Conservation (phyloP, 306 rosid genomes). For the Inga oerstediana region DNA sequence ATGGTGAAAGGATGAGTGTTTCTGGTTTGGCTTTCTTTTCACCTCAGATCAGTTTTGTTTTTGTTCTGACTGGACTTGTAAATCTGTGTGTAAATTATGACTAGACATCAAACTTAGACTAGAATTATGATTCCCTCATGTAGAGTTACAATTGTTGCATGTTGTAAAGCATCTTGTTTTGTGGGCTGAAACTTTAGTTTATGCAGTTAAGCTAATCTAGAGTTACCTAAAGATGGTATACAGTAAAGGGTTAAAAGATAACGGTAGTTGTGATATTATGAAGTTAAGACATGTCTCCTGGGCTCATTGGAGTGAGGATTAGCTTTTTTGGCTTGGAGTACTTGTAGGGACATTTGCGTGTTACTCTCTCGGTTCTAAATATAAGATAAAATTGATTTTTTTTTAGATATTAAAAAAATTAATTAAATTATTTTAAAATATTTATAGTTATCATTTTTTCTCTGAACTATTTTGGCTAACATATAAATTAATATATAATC, state of each 20-base stretch:
- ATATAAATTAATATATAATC: too few relatives aligned
- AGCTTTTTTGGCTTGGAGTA: too few relatives aligned
- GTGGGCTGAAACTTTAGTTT: neutral
- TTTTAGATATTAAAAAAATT: too few relatives aligned
- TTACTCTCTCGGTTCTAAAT: too few relatives aligned
- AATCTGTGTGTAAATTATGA: conserved; percentile 16
- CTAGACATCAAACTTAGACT: neutral
- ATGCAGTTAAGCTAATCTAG: neutral
- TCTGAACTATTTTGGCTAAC: too few relatives aligned
- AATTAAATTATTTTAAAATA: too few relatives aligned
- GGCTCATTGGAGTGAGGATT: too few relatives aligned
- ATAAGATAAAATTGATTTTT: too few relatives aligned
- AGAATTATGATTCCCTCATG: neutral
- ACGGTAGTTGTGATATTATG: neutral
- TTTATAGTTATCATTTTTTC: too few relatives aligned
- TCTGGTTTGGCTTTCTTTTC: conserved; percentile 2
- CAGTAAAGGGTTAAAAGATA: neutral
- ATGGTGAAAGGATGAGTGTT: conserved; percentile 14
- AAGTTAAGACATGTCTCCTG: too few relatives aligned
- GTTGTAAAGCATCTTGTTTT: neutral
- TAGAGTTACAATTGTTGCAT: neutral
- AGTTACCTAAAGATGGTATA: neutral
- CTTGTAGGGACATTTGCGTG: too few relatives aligned
- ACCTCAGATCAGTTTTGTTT: neutral
- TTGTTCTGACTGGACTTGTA: conserved; percentile 13